phyloP scores from a whole-genome alignment of 176 grass and related monocot species.

The Bonia amplexicaulis region DNA sequence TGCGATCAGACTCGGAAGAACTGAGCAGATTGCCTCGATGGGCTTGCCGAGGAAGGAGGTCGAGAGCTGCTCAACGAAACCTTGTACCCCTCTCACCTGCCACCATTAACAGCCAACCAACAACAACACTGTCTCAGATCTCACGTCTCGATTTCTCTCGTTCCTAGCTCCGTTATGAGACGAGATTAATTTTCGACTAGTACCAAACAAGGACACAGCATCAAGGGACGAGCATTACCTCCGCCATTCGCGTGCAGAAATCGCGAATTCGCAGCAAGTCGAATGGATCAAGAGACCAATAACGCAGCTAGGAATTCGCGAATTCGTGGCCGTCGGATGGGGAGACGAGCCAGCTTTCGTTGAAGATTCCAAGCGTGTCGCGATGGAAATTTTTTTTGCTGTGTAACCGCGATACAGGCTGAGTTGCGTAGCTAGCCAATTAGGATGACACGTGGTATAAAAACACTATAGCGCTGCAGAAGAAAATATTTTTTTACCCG shows the following conservation, averaged over 20 bases:
- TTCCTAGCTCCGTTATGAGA: neutral
- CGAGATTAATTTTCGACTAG: neutral
- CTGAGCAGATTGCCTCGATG: conserved; percentile 83
- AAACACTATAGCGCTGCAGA: no score
- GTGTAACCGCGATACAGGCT: no score
- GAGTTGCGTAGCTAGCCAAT: no score
- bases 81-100: conserved; percentile 69
- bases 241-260: conserved; percentile 29
- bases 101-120: conserved; percentile 4
- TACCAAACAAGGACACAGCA: neutral
- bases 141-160: neutral
- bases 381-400: neutral
- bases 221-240: conserved; percentile 18
- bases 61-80: conserved; percentile 81
- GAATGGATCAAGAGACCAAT: neutral
- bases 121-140: neutral
- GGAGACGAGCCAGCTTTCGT: neutral
- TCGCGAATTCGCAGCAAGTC: neutral
- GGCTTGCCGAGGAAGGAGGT: conserved; percentile 78
- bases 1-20: neutral
- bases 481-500: no score
- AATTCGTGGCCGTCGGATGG: conserved; percentile 10
- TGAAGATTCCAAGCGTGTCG: conserved; percentile 4
- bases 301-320: neutral
- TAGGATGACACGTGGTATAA: no score